Base-by-base conservation (phyloP, 148 eudicot species). In the Suaeda aralocaspica region DNA sequence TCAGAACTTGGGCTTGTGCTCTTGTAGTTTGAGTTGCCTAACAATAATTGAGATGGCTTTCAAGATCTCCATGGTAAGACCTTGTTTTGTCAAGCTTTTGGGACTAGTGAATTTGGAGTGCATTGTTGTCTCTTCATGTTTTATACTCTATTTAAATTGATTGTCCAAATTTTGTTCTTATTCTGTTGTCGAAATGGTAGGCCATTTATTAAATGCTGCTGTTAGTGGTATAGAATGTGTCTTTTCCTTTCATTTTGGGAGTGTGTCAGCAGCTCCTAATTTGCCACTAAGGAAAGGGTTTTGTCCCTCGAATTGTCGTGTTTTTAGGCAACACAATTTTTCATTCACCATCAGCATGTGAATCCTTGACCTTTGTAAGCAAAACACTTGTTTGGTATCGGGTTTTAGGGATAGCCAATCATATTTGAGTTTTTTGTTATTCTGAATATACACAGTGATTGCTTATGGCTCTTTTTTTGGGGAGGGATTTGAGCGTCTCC, bases 1-100 rank as follows among this genome's bases (percentile, higher is more conserved):
- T 89, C 92, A 15, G 97, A 89, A 76, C 92, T 92, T 56, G 97
- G 97, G 49, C 89, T 89, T 56, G 92, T 89, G 59, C 96, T 92
- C 42, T 73, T 92, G 78, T 92, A 89, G 83, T 58, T 72, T 68
- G 26, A 72, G 48, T 80, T 72, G 26, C 7, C 5, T 63, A 61
- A 68, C 50, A 57, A 48, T 66, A 36, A 31, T 45, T 46, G 52
- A 29, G 59, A 29, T 25, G 61, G 15, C 64, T 44, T 36, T 66
- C 52, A 62, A 46, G 51, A 53, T 69, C 39, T 79, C 71, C 48
- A n/a, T 26, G 73, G 76, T 77, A 77, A 60, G 76, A 67, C 68
- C 69, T 72, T 55, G 63, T 21, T 67, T 72, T 61, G 58, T 25
- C 25, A 65, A 77, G 73, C 55, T 67, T 26, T 60, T 74, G 67